Base-by-base conservation (phyloP, 108 stramenopile genomes). In the Licmophora abbreviata region DNA sequence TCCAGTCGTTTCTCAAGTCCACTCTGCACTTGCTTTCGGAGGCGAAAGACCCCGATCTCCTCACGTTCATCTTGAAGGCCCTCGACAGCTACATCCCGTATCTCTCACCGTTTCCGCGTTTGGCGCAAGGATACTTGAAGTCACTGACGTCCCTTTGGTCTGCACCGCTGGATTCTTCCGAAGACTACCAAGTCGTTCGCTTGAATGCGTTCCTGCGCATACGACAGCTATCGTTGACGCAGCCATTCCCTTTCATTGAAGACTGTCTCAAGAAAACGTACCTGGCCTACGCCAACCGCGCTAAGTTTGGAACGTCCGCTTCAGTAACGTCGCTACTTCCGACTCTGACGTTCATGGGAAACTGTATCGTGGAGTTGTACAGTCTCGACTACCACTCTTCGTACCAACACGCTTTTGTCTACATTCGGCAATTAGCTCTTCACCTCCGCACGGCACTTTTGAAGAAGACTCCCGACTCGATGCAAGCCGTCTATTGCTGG, bases 321-420 rank as follows among this genome's bases (percentile, higher is more conserved):
- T 72, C 88, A 1, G 78, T 73, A 30, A 77, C 77, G 14, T 69
- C 80, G 3, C 59, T 61, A 17, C 56, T 87, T 11, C 82, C 85
- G 6, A 85, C 84, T 6, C 54, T 97, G 44, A 88, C 93, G 10
- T 92, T 93, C 47, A 91, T 94, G 90, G 93, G 87, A 29, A 94
- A 93, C 46, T 96, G 95, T 55, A 54, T 99, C 25, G 95, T 95
- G 43, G 96, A 97, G 55, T 58, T 97, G 28, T 96, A 95, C 71
- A 76, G 84, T 50, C 56, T 97, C 20, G 95, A 97, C 56, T 74
- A 83, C 54, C 87, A 85, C 12, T 79, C 85, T 28, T 84, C 95
- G 8, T 99, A 99, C 67, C 96, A 97, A 58, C 94, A 97, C 60
- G 96, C 95, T 17, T 99, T 99, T 71, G 76, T 99, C 8, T 99